These are phyloP conservation scores for Scutellaria barbata DNA, from an alignment of 257 asterid species.

Conservation along the genomic window DNA sequence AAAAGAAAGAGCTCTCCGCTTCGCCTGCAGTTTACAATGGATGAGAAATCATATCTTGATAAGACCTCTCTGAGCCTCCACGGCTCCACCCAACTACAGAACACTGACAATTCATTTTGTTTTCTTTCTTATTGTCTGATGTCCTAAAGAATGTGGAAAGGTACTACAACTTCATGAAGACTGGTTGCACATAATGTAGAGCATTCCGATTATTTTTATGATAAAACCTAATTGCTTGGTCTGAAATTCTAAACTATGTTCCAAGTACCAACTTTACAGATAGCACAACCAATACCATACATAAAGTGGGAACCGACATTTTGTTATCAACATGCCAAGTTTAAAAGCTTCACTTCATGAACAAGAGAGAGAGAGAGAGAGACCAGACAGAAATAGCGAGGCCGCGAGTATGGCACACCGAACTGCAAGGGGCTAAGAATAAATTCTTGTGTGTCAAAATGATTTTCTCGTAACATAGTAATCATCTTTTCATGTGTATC, in stretches of 20 bases:
- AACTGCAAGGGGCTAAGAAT: slow-evolving; percentile 95
- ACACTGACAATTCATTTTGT: neutral
- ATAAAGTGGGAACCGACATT: neutral
- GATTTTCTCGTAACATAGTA: slow-evolving; percentile 65
- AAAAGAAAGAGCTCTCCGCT: slow-evolving; percentile 67
- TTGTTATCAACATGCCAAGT: neutral
- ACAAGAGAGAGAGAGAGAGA: slow-evolving; percentile 41
- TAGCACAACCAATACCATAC: neutral
- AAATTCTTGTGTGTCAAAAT: slow-evolving; percentile 77
- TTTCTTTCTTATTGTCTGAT: neutral
- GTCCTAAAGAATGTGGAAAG: neutral
- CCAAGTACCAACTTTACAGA: slow-evolving; percentile 3
- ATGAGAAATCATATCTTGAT: slow-evolving; percentile 23
- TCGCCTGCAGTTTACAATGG: slow-evolving; percentile 64
- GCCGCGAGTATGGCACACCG: slow-evolving; percentile 93
- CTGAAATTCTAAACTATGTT: neutral
- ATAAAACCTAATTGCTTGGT: neutral
- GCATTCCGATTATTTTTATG: neutral
- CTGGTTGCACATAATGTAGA: neutral
- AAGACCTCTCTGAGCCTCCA: neutral
- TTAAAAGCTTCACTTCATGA: neutral
- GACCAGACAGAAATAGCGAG: slow-evolving; percentile 96
- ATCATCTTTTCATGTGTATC: slow-evolving; percentile 88
- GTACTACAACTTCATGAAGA: neutral
- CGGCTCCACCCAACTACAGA: slow-evolving; percentile 19